Base-by-base conservation (phyloP, 106 monocot genomes). In the Vanilla planifolia region DNA sequence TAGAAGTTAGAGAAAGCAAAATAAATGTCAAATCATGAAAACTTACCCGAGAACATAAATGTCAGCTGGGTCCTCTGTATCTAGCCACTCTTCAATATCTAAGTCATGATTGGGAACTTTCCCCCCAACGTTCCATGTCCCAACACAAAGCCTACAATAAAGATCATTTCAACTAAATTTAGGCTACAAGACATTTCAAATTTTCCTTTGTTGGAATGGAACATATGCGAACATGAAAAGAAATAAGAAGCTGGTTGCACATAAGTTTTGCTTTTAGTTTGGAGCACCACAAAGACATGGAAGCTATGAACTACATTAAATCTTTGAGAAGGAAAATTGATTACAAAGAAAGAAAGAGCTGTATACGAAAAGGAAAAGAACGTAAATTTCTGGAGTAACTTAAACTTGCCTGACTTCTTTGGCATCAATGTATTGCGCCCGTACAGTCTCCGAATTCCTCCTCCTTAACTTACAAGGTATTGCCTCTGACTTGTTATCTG, bases 121-220 rank as follows among this genome's bases (percentile, higher is more conserved):
- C 10, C 90, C 90, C 56, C 69, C 90, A 67, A 81, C 90, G 75
- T 96, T 96, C 95, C 95, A 96, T 67, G 95, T 90, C 48, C 95
- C 95, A 57, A 69, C 84, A 45, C 86, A 86, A 39, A 95, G 62
- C 63, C 94, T 95, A 30, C 29, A 50, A 50, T 0, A 50, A 50
- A 50, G 22, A 5, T 48, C 48, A 48, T 22, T 48, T 22, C 20
- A 13, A 5, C 5, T 19, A 48, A 48, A 13, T 22, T 48, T 3
- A 48, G 22, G 6, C 23, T 20, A 48, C 3, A n/a, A n/a, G n/a
- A n/a, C n/a, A n/a, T n/a, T n/a, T n/a, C n/a, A n/a, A n/a, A n/a
- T n/a, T n/a, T n/a, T n/a, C n/a, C n/a, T n/a, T n/a, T n/a, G n/a
- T n/a, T n/a, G n/a, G n/a, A n/a, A n/a, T n/a, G n/a, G n/a, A n/a